Evolutionary conservation across 306 rosid genomes (phyloP).

Genomic region (Cicer arietinum): DNA sequence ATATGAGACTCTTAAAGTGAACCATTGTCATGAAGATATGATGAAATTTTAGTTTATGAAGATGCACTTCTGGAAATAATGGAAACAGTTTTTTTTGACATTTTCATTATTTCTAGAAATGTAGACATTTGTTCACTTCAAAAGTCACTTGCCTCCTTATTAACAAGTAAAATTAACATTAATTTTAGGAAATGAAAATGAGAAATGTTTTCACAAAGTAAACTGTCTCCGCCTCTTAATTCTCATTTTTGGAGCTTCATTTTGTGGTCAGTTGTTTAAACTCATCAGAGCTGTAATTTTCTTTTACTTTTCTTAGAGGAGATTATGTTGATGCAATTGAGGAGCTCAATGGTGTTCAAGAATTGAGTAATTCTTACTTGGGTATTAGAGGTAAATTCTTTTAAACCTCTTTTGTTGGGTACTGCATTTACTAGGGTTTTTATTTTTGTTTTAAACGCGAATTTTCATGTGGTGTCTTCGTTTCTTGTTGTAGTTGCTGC

Average conservation of each 20-base stretch:
- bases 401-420: neutral
- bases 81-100: too few species aligned
- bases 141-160: too few species aligned
- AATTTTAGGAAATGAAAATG: too few species aligned
- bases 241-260: neutral
- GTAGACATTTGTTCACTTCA: too few species aligned
- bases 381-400: conserved; percentile 65
- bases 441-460: neutral
- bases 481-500: conserved; percentile 74
- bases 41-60: too few species aligned
- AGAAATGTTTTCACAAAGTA: too few species aligned
- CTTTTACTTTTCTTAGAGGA: conserved; percentile 55
- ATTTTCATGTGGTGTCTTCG: conserved; percentile 30
- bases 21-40: too few species aligned
- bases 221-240: neutral
- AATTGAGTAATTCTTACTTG: conserved; percentile 63
- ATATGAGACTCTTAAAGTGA: too few species aligned
- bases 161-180: too few species aligned
- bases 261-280: conserved; percentile 25
- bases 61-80: too few species aligned
- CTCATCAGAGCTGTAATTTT: conserved; percentile 7
- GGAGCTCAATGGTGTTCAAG: conserved; percentile 65
- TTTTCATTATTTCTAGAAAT: too few species aligned
- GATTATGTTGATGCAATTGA: conserved; percentile 67
- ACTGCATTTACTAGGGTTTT: neutral